Conservation (phyloP, 768 basidiomycete genomes). For the Boletus barrowsii region DNA sequence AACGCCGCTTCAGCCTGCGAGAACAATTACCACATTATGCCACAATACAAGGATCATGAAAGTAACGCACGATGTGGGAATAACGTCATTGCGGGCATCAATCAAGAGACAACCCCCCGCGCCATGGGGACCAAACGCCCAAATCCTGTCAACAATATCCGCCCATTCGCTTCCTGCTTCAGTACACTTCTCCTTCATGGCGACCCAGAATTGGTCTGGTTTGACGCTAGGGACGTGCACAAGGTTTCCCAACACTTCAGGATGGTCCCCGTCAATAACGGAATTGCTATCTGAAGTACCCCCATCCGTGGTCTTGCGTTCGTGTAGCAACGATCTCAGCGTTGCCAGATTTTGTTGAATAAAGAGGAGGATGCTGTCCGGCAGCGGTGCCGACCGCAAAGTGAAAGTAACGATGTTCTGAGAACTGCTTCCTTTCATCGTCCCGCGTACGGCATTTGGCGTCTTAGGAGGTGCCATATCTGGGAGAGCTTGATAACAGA, state of each 20-base stretch:
- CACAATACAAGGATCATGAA: constrained; percentile 3
- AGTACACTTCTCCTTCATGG: constrained; percentile 58
- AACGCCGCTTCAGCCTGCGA: constrained; percentile 49
- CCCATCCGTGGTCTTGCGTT: constrained; percentile 40
- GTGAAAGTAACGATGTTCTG: constrained; percentile 77
- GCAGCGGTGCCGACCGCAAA: constrained; percentile 80
- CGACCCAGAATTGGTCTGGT: constrained; percentile 79
- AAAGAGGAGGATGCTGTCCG: constrained; percentile 67
- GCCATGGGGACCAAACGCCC: constrained; percentile 90
- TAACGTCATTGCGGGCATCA: constrained; percentile 55
- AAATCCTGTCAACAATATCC: constrained; percentile 65
- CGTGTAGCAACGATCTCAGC: constrained; percentile 59
- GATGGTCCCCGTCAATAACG: constrained; percentile 36
- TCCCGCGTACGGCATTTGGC: constrained; percentile 67
- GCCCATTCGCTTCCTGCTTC: constrained; percentile 79
- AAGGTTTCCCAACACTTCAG: constrained; percentile 54
- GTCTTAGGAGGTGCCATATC: constrained; percentile 90
- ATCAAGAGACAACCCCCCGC: constrained; percentile 86
- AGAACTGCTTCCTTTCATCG: constrained; percentile 64
- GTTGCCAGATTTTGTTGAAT: constrained; percentile 67
- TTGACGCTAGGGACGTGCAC: constrained; percentile 60
- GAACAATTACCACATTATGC: constrained; percentile 4
- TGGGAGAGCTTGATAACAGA: constrained; percentile 26
- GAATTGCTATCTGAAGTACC: constrained; percentile 12
- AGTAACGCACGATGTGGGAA: constrained; percentile 54